Evolutionary conservation across 306 rosid genomes (phyloP).

Genomic region (Glycine tomentella): DNA sequence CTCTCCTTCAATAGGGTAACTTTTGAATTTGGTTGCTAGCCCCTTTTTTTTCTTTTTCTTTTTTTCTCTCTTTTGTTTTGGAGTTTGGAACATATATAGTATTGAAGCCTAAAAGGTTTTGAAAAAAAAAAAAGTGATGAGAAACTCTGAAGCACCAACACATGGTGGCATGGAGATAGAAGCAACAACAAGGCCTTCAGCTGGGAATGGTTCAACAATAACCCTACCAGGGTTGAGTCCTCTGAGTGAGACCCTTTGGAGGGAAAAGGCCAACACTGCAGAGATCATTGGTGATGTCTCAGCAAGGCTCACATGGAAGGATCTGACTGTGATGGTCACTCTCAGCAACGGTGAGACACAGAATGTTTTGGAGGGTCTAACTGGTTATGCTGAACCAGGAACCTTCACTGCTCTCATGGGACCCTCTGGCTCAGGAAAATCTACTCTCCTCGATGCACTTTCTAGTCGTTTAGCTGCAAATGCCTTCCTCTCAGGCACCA

Average conservation of each 20-base stretch:
- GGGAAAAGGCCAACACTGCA: slow-evolving; percentile 62
- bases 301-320: slow-evolving; percentile 96
- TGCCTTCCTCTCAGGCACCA: slow-evolving; percentile 86
- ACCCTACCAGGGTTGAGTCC: slow-evolving; percentile 70
- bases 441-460: slow-evolving; percentile 91
- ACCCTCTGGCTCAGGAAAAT: slow-evolving; percentile 97
- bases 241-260: slow-evolving; percentile 92
- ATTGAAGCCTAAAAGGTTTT: too few species aligned
- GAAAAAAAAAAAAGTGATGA: too few species aligned
- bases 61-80: slow-evolving; percentile 2
- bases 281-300: slow-evolving; percentile 85
- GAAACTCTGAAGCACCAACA: too few species aligned
- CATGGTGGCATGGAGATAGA: slow-evolving; percentile 69
- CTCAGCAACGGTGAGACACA: slow-evolving; percentile 81
- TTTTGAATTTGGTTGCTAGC: slow-evolving; percentile 14
- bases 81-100: too few species aligned
- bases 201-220: slow-evolving; percentile 51
- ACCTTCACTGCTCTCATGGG: slow-evolving; percentile 95
- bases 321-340: slow-evolving; percentile 91
- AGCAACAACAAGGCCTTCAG: slow-evolving; percentile 56
- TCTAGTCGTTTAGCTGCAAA: slow-evolving; percentile 96
- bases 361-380: slow-evolving; percentile 82
- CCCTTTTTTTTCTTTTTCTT: too few species aligned
- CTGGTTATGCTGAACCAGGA: slow-evolving; percentile 97
- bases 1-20: not conserved